A percentile compares a stretch with the other conserved stretches of the same genome.
Conservation (phyloP, 352 stramenopile genomes). For the Globisporangium acanthophoron region DNA sequence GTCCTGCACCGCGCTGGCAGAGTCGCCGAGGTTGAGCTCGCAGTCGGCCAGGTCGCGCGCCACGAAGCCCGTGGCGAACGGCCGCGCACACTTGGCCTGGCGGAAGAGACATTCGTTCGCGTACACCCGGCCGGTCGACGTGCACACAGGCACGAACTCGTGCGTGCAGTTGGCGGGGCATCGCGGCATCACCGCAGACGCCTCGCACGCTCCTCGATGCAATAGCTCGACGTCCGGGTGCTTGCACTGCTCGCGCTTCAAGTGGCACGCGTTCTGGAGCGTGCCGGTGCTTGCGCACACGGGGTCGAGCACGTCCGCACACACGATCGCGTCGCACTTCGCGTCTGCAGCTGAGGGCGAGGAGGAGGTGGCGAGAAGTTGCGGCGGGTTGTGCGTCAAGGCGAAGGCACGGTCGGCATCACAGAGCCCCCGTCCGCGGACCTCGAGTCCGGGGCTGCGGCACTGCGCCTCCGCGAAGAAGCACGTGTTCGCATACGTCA, state of each 20-base stretch:
- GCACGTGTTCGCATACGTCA: constrained; percentile 48
- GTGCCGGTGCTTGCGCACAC: constrained; percentile 46
- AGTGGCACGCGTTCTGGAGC: constrained; percentile 42
- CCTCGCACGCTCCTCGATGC: constrained; percentile 21
- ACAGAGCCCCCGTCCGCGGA: constrained; percentile 25
- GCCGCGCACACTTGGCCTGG: constrained; percentile 34
- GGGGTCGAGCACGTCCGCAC: constrained; percentile 31
- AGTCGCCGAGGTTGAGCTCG: constrained; percentile 13
- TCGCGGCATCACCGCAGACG: constrained; percentile 7
- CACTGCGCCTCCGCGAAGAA: constrained; percentile 50
- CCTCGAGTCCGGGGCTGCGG: constrained; percentile 11
- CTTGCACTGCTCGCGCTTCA: constrained; percentile 26
- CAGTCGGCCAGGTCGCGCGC: constrained; percentile 19
- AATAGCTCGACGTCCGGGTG: constrained; percentile 18
- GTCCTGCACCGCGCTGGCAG: constrained; percentile 7
- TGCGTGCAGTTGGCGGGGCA: constrained; percentile 36
- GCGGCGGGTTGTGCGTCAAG: constrained; percentile 21
- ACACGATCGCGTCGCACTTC: constrained; percentile 26
- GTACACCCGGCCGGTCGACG: constrained; percentile 43
- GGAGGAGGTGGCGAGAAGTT: neutral
- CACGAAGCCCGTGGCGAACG: constrained; percentile 9
- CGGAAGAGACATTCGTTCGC: constrained; percentile 52
- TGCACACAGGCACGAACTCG: constrained; percentile 39
- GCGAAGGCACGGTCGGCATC: constrained; percentile 21
- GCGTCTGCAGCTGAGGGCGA: neutral